Conservation (phyloP, 495 filamentous ascomycete species). For the Rostrohypoxylon terebratum region DNA sequence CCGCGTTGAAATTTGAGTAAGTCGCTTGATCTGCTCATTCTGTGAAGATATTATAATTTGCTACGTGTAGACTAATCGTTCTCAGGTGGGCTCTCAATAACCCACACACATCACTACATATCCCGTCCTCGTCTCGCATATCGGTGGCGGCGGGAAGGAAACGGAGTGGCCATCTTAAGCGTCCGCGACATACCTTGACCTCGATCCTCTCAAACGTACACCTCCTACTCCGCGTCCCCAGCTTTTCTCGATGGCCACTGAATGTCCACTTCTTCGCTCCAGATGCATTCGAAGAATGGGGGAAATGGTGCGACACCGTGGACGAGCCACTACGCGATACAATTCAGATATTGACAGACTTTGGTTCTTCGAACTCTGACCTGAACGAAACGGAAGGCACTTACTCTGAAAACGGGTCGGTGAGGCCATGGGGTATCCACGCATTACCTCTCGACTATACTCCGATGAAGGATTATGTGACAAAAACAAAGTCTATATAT, state of each 20-base stretch:
- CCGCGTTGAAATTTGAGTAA: slow-evolving; percentile 95
- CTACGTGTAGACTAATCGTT: slow-evolving; percentile 16
- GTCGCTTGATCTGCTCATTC: slow-evolving; percentile 43
- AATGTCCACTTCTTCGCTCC: slow-evolving; percentile 80
- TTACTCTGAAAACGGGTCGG: slow-evolving; percentile 17
- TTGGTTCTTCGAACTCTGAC: slow-evolving; percentile 39
- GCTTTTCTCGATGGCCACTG: slow-evolving; percentile 86
- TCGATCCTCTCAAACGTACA: slow-evolving; percentile 80
- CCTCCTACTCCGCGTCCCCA: slow-evolving; percentile 78
- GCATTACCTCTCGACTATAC: slow-evolving; percentile 75
- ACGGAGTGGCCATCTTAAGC: slow-evolving; percentile 57
- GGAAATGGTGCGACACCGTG: slow-evolving; percentile 65
- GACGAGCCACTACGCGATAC: slow-evolving; percentile 60
- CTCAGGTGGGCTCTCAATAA: slow-evolving; percentile 93
- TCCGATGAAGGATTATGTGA: slow-evolving; percentile 72
- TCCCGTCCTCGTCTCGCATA: slow-evolving; percentile 68
- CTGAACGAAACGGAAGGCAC: slow-evolving; percentile 3
- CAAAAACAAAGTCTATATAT: slow-evolving; percentile 75
- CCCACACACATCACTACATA: slow-evolving; percentile 78
- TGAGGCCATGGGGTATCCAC: slow-evolving; percentile 60
- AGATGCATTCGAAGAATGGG: slow-evolving; percentile 77
- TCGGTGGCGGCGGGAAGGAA: slow-evolving; percentile 53
- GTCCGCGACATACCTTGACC: slow-evolving; percentile 68
- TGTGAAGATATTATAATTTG: not conserved
- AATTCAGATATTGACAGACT: slow-evolving; percentile 69